Evolutionary conservation across 257 asterid genomes (phyloP).

Genomic region (Penstemon eatonii): DNA sequence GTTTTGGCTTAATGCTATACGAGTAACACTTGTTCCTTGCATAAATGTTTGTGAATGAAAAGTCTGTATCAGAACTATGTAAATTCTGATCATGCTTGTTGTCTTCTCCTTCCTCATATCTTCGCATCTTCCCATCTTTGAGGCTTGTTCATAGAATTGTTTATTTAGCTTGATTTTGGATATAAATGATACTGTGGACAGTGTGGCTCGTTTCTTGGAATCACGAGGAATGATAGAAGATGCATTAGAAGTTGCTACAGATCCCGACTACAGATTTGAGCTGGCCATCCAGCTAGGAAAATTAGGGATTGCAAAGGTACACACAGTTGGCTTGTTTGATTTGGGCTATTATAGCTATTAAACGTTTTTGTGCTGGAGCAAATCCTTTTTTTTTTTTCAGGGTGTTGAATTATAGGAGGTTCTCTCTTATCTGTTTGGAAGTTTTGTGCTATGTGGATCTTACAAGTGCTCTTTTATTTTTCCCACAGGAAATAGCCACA

Average conservation of each 20-base stretch:
- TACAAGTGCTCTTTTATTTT: conserved; percentile 25
- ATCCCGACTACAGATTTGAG: conserved; percentile 95
- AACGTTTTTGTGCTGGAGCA: background rate
- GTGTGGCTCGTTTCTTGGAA: conserved; percentile 96
- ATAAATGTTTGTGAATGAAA: background rate
- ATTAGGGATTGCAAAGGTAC: conserved; percentile 87
- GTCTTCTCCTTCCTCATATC: background rate
- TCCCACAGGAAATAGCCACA: conserved; percentile 75
- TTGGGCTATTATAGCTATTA: background rate
- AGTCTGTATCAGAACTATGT: conserved; percentile 4
- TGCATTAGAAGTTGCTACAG: conserved; percentile 92
- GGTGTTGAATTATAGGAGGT: conserved; percentile 6
- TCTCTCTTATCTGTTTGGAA: conserved; percentile 2
- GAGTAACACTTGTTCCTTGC: conserved; percentile 1
- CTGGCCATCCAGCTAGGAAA: conserved; percentile 89
- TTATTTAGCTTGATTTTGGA: conserved; percentile 24
- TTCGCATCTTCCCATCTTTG: conserved; percentile 16
- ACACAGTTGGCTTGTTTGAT: conserved; percentile 21
- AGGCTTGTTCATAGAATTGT: background rate
- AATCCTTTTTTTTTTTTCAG: background rate
- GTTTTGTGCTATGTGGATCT: conserved; percentile 20
- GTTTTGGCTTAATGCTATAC: conserved; percentile 13
- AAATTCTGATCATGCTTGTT: background rate
- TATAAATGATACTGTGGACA: conserved; percentile 31
- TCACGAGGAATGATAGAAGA: conserved; percentile 95